These are phyloP conservation scores for Phytophthora pluvialis DNA, from an alignment of 352 stramenopile species.

Conservation along the genomic window DNA sequence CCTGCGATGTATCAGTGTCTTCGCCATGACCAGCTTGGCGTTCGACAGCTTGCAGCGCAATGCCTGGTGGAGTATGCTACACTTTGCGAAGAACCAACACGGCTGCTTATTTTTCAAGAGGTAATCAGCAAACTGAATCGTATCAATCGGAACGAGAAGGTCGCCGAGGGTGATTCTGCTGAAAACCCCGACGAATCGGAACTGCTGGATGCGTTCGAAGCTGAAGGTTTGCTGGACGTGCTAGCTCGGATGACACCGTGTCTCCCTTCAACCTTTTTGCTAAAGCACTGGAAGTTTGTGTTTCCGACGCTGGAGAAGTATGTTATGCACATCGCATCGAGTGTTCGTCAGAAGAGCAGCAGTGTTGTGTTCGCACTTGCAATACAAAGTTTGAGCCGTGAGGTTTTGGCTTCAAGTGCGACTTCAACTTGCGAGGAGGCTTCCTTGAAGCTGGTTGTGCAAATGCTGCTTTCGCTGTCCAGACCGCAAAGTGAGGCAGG, in stretches of 20 bases:
- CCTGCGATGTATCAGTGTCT: conserved; percentile 61
- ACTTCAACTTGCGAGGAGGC: not conserved
- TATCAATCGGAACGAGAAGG: conserved; percentile 37
- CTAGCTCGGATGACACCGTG: conserved; percentile 50
- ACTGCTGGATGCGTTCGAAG: conserved; percentile 58
- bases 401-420: not conserved
- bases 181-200: conserved; percentile 14
- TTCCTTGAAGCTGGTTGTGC: conserved; percentile 45
- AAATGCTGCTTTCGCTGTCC: conserved; percentile 60
- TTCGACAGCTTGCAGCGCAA: conserved; percentile 59
- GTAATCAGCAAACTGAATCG: conserved; percentile 81
- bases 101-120: conserved; percentile 70
- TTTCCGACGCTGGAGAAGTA: conserved; percentile 78
- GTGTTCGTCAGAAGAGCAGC: conserved; percentile 63
- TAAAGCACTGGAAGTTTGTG: conserved; percentile 77
- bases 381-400: conserved; percentile 25
- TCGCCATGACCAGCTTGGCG: conserved; percentile 59
- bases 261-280: conserved; percentile 54
- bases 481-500: conserved; percentile 19
- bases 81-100: conserved; percentile 61
- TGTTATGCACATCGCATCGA: conserved; percentile 75
- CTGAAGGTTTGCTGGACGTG: conserved; percentile 72
- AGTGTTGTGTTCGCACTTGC: conserved; percentile 57
- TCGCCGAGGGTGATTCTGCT: conserved; percentile 1
- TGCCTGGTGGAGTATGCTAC: conserved; percentile 52